Evolutionary conservation across 1,284 basidiomycete species (phyloP).

Genomic region (Rhodotorula sp.): DNA sequence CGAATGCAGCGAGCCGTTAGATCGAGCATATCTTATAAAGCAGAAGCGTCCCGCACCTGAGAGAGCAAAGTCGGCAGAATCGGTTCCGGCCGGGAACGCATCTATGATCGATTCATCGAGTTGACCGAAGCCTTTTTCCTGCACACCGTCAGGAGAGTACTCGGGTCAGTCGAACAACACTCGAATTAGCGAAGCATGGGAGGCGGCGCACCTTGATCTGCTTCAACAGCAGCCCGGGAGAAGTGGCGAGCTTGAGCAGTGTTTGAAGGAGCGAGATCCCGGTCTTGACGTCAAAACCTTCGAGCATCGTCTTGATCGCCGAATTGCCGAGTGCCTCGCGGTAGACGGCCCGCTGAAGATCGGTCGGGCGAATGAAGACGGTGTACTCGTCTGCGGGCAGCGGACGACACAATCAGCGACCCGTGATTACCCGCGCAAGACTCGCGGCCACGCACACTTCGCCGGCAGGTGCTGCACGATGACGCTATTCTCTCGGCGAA

Average conservation of each 20-base stretch:
- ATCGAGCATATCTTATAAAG: slow-evolving; percentile 56
- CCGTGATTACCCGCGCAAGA: neutral
- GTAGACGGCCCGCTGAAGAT: slow-evolving; percentile 78
- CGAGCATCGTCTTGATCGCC: slow-evolving; percentile 23
- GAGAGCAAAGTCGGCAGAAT: slow-evolving; percentile 67
- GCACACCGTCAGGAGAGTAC: neutral
- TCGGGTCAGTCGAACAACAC: neutral
- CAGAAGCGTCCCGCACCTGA: slow-evolving; percentile 15
- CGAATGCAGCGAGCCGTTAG: no score
- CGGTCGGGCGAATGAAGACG: slow-evolving; percentile 80
- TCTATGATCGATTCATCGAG: slow-evolving; percentile 61
- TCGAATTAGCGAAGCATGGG: no score
- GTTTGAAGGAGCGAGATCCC: slow-evolving; percentile 49
- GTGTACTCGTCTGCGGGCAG: slow-evolving; percentile 79
- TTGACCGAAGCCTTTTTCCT: slow-evolving; percentile 23
- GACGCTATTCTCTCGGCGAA: slow-evolving; percentile 80
- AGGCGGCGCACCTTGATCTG: slow-evolving; percentile 45
- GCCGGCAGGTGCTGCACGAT: slow-evolving; percentile 83
- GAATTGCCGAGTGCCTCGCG: slow-evolving; percentile 61
- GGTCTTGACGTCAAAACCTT: slow-evolving; percentile 42
- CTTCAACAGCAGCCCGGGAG: slow-evolving; percentile 78
- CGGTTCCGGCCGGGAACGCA: slow-evolving; percentile 62
- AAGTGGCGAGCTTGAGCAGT: slow-evolving; percentile 82
- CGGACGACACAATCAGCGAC: no score
- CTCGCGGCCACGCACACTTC: slow-evolving; percentile 63